Evolutionary conservation across 2,329 filamentous ascomycete species (phyloP).

Genomic region (Thelonectria olida): DNA sequence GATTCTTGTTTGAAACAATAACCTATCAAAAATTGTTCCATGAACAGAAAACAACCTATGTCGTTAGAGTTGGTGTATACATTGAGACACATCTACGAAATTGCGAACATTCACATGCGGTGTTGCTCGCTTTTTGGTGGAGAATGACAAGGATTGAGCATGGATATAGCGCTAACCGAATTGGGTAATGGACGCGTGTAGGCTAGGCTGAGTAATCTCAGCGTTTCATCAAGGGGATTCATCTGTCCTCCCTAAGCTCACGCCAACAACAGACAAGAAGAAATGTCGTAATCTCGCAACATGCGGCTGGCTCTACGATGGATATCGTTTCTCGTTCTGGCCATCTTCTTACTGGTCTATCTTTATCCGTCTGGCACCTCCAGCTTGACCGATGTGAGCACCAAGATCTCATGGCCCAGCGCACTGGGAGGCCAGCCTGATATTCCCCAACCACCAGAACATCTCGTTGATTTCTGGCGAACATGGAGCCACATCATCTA

Average conservation of each 20-base stretch:
- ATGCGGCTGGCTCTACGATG: conserved; percentile 24
- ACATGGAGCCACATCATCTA: conserved; percentile 11
- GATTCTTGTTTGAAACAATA: no score
- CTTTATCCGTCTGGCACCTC: background rate
- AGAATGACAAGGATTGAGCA: no score
- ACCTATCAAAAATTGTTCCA: no score
- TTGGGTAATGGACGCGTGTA: background rate
- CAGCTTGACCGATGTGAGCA: background rate
- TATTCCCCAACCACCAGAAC: background rate
- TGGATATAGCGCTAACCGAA: no score
- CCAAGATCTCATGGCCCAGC: background rate
- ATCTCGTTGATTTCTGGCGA: conserved; percentile 8
- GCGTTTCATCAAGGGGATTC: background rate
- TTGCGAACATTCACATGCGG: no score
- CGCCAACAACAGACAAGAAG: background rate
- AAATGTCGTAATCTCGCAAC: conserved; percentile 11
- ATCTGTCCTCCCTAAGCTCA: background rate
- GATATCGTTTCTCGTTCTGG: conserved; percentile 4
- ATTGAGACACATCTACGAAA: no score
- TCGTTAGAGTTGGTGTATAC: no score
- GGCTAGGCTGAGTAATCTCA: background rate
- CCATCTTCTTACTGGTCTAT: background rate
- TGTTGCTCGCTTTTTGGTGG: no score
- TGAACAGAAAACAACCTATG: no score
- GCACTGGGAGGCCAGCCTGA: background rate